Conservation (phyloP, 2,329 filamentous ascomycete species). For the Chrysosporium keratinophilum region DNA sequence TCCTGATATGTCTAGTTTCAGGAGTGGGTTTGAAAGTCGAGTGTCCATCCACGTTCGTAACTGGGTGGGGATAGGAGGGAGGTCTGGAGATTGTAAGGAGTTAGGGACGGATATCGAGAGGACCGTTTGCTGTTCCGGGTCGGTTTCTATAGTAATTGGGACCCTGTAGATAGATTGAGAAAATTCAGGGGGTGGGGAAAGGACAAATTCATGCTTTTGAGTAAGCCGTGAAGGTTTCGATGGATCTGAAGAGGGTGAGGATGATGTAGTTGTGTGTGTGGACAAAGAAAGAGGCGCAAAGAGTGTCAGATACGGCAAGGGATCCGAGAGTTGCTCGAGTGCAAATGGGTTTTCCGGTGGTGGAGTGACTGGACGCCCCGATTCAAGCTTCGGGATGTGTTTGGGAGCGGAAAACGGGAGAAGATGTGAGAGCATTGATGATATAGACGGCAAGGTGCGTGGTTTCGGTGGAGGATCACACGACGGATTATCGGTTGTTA, state of each 20-base stretch:
- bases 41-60: slow-evolving; percentile 29
- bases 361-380: slow-evolving; percentile 23
- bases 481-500: slow-evolving; percentile 24
- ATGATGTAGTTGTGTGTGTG: slow-evolving; percentile 20
- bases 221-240: slow-evolving; percentile 18
- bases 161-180: slow-evolving; percentile 27
- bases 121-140: slow-evolving; percentile 28
- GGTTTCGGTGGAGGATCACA: slow-evolving; percentile 19
- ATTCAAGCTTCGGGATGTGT: slow-evolving; percentile 7
- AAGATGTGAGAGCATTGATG: slow-evolving; percentile 31
- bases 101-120: slow-evolving; percentile 24
- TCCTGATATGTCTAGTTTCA: slow-evolving; percentile 31
- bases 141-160: slow-evolving; percentile 27
- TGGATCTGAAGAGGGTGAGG: slow-evolving; percentile 6
- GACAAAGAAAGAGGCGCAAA: slow-evolving; percentile 58
- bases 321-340: slow-evolving; percentile 43
- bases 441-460: slow-evolving; percentile 24
- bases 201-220: slow-evolving; percentile 29
- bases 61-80: slow-evolving; percentile 19
- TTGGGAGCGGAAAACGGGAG: slow-evolving; percentile 31
- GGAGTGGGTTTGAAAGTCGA: slow-evolving; percentile 27
- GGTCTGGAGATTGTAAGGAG: slow-evolving; percentile 10
- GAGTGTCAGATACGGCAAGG: slow-evolving; percentile 57
- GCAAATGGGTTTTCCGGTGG: slow-evolving; percentile 56
- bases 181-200: slow-evolving; percentile 31